Conservation (phyloP, 306 rosid genomes). For the Vicia faba region DNA sequence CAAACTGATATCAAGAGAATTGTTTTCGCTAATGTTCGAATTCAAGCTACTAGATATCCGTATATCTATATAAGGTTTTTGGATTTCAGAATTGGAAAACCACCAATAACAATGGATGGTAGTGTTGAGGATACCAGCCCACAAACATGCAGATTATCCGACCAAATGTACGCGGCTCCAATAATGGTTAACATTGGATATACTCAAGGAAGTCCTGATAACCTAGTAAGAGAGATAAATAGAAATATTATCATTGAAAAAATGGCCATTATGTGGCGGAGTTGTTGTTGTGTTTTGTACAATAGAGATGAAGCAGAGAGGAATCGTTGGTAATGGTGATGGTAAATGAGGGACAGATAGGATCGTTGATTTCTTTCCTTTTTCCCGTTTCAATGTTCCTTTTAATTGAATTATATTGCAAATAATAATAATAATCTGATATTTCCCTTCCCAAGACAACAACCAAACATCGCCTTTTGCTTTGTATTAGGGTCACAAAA, state of each 20-base stretch:
- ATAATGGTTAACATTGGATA: slow-evolving; percentile 69
- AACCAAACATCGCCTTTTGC: too few species aligned
- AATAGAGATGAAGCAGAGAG: slow-evolving; percentile 80
- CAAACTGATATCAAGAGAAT: slow-evolving; percentile 70
- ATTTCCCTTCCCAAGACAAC: too few species aligned
- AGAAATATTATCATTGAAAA: slow-evolving; percentile 69
- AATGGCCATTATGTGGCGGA: slow-evolving; percentile 89
- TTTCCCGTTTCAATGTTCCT: too few species aligned
- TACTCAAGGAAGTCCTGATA: slow-evolving; percentile 54
- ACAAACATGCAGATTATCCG: slow-evolving; percentile 79
- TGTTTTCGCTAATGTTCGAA: slow-evolving; percentile 62
- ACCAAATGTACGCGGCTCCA: slow-evolving; percentile 81
- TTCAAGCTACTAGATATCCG: slow-evolving; percentile 44
- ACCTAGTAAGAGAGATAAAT: slow-evolving; percentile 36
- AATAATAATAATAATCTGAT: too few species aligned
- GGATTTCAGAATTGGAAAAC: slow-evolving; percentile 63
- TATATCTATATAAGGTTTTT: slow-evolving; percentile 66
- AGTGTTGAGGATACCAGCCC: slow-evolving; percentile 53
- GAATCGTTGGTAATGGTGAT: too few species aligned
- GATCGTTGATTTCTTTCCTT: too few species aligned
- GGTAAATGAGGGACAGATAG: too few species aligned
- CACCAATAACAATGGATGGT: slow-evolving; percentile 56
- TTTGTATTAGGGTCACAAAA: too few species aligned
- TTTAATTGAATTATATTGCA: too few species aligned
- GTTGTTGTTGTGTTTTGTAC: slow-evolving; percentile 68